Evolutionary conservation across 2,329 filamentous ascomycete genomes (phyloP), one percentile per base, ranked within the genome.

Genomic region (Aspergillus sp.): DNA sequence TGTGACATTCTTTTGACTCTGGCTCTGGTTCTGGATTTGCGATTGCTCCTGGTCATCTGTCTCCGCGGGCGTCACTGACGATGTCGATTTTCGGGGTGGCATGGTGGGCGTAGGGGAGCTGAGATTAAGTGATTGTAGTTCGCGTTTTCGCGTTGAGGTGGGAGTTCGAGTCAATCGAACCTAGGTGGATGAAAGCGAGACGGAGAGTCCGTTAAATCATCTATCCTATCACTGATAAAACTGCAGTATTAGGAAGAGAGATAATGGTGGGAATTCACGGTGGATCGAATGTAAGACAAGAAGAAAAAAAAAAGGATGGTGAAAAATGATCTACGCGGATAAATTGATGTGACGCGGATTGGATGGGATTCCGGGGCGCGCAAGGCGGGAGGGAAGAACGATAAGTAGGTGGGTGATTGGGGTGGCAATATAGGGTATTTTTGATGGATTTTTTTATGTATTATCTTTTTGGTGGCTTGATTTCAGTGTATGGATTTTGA

Each of bases 11-110:
- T 19, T 19, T 19, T 19, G 19, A 19, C 19, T 52, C 39, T 60
- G 59, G 34, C 4, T 38, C 19, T 57, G 53, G n/a, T 48, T 35
- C 33, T 48, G 49, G 10, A 42, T 44, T 46, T 49, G 44, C 26
- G 43, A 26, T n/a, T 48, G 52, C 33, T 19, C 2, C 2, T 19
- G 19, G 19, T 19, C 43, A 40, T 44, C 31, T 42, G 47, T 19
- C 42, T 46, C 37, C 43, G 43, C 26, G 45, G 50, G 12, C 33
- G 50, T 36, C 31, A 39, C 62, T 29, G 60, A 19, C 19, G 19
- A 58, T 12, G 62, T 61, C 27, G 65, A 66, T 57, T 66, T 66
- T 51, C 62, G 65, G 27, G 60, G 60, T 29, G 62, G 58, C 60
- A 65, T 65, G 27, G 40, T 53, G 27, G 29, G 19, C 19, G 19